Base-by-base conservation (phyloP, 371 early-diverging fungal genomes). In the Catenaria anguillulae region DNA sequence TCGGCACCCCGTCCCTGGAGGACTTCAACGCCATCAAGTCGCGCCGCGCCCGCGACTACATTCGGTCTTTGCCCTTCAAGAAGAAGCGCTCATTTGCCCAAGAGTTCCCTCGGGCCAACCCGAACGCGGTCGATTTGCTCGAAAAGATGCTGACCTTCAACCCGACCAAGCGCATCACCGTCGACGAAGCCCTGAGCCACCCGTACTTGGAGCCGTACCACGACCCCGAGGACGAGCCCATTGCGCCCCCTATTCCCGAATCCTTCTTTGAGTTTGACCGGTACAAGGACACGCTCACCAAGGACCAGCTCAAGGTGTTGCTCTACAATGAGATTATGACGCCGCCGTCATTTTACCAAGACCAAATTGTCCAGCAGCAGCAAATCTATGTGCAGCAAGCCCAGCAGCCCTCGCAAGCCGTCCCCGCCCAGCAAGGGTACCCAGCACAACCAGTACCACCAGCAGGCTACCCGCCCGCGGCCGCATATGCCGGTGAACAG, bases 141-240 rank as follows among this genome's bases (percentile, higher is more conserved):
- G 88, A 91, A 68, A 84, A 87, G 64, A 77, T 99, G 63, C 83
- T 99, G 46, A 83, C 87, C 6, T 98, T 97, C 63, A 90, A 92
- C 71, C 99, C 99, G 23, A 73, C 75, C 60, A 84, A 87, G 62
- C 84, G 99, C 43, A 89, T 93, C 66, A 91, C 91, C 6, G 98
- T 93, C 35, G 88, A 88, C 67, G 87, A 93, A 63, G 92, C 96
- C 42, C 78, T 98, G 45, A 77, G 77, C 24, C 93, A 96, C 70
- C 92, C 91, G 45, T 98, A 90, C 66, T 80, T 95, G 64, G 84
- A 83, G 65, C 80, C 80, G 77, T 89, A 88, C 71, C 87, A 89
- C 70, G 90, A 89, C 62, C 86, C 85, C 50, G 82, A 81, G 45
- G 90, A 88, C 67, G 90, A 89, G 71, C 90, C 90, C 33, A 76